Evolutionary conservation across 371 early-diverging fungal species (phyloP).

Genomic region (Cokeromyces recurvatus): DNA sequence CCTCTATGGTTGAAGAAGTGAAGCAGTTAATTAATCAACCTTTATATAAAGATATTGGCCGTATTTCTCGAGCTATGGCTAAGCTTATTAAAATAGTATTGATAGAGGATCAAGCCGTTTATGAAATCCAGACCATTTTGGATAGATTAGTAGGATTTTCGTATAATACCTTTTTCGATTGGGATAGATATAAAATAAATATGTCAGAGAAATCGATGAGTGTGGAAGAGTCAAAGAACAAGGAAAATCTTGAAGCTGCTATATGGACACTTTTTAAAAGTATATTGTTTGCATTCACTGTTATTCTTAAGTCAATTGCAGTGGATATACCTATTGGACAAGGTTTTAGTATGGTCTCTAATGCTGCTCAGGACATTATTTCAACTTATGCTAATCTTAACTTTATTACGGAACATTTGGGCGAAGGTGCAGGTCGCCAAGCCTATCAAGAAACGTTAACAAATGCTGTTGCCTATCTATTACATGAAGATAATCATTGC

Average conservation of each 20-base stretch:
- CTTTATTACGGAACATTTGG: slow-evolving; percentile 36
- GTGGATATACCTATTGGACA: slow-evolving; percentile 33
- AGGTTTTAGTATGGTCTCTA: slow-evolving; percentile 18
- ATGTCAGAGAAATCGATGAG: slow-evolving; percentile 10
- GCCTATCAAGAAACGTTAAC: slow-evolving; percentile 47
- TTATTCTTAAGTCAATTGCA: slow-evolving; percentile 35
- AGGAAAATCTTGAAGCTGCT: slow-evolving; percentile 16
- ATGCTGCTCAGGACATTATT: slow-evolving; percentile 36
- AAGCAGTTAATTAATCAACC: slow-evolving; percentile 14
- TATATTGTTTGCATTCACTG: slow-evolving; percentile 38
- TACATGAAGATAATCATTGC: slow-evolving; percentile 26
- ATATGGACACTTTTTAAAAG: slow-evolving; percentile 41
- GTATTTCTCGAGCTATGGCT: slow-evolving; percentile 37
- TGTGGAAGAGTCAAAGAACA: slow-evolving; percentile 6
- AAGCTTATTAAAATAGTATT: slow-evolving; percentile 15
- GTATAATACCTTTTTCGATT: slow-evolving; percentile 31
- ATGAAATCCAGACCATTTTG: neutral
- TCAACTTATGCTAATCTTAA: slow-evolving; percentile 36
- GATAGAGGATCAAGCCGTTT: neutral
- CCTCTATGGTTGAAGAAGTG: slow-evolving; percentile 6
- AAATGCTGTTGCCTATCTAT: slow-evolving; percentile 38
- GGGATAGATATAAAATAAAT: slow-evolving; percentile 28
- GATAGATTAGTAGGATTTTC: slow-evolving; percentile 32
- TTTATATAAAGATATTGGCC: slow-evolving; percentile 41
- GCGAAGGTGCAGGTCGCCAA: slow-evolving; percentile 33